phyloP scores from a whole-genome alignment of 257 asterid genomes.

The Solanum chmielewskii region DNA sequence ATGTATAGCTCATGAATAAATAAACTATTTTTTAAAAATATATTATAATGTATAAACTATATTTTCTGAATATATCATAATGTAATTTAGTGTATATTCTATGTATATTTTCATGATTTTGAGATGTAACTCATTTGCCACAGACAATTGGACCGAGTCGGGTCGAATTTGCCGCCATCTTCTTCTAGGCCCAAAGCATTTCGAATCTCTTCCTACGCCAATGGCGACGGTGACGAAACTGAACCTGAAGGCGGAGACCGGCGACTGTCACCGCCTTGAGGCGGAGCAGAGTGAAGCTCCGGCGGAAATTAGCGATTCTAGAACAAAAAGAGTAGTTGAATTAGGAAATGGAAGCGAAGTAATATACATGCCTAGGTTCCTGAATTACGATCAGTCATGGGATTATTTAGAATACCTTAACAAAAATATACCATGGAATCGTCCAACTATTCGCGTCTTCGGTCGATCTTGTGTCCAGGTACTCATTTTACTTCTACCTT shows the following conservation, averaged over 20 bases:
- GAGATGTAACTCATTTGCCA: not conserved
- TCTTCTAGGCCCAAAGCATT: not conserved
- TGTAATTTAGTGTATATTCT: too few relatives aligned
- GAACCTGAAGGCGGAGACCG: not conserved
- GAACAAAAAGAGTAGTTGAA: conserved; percentile 13
- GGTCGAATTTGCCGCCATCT: not conserved
- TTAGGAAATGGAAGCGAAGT: conserved; percentile 66
- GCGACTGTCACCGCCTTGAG: not conserved
- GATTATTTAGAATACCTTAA: conserved; percentile 64
- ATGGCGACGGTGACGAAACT: conserved; percentile 6
- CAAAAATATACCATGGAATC: conserved; percentile 78
- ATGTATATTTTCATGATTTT: not conserved
- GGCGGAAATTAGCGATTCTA: not conserved
- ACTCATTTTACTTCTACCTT: not conserved
- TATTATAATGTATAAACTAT: too few relatives aligned
- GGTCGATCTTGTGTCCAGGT: conserved; percentile 73
- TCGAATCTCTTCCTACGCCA: not conserved
- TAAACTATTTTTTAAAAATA: too few relatives aligned
- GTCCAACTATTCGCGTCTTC: conserved; percentile 82
- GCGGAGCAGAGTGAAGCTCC: not conserved
- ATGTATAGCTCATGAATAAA: too few relatives aligned
- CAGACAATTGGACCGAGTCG: not conserved
- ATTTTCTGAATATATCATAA: too few relatives aligned
- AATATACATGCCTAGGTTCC: conserved; percentile 41
- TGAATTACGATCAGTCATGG: conserved; percentile 60